Base-by-base conservation (phyloP, 345 rosid species). In the Psidium guajava region DNA sequence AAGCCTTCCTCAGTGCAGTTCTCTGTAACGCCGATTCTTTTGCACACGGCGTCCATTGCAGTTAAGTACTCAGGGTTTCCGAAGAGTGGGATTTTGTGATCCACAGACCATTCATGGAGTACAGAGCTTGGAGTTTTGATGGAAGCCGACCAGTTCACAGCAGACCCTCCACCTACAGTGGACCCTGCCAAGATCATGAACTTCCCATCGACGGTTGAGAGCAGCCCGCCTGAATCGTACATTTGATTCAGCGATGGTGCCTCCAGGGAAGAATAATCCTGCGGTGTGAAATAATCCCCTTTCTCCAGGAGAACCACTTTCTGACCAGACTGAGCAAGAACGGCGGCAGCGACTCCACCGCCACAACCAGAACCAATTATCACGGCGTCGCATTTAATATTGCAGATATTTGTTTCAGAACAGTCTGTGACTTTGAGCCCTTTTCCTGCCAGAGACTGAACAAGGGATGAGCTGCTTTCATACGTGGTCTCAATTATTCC, bases 401-500 rank as follows among this genome's bases (percentile, higher is more conserved):
- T 84, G 50, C 74, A 82, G 28, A 50, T 51, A 50, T 40, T n/a
- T 1, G 51, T 54, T 42, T 32, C 84, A 6, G 82, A 22, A 27
- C 58, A 9, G 75, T 22, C 77, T 0, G 83, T 6, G 69, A 82
- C 82, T 42, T 84, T 36, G 18, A 84, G 81, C 51, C 86, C 88
- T 52, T 87, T 87, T 50, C 52, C 81, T 28, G 47, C 8, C 54
- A 87, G 86, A 87, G 86, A 77, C 49, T 81, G 86, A 16, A 83
- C 20, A 32, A 87, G 84, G n/a, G 81, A 49, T 8, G 28, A 6
- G 36, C 84, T 21, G 18, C 61, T 80, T 54, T 89, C 92, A 6
- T 89, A 86, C 83, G 83, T 86, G 8, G 93, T 88, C 88, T 92
- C 96, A 83, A 92, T 87, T 32, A 92, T 84, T 32, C 96, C 92